Evolutionary conservation across 495 filamentous ascomycete genomes (phyloP), one percentile per base, ranked within the genome.

Genomic region (Annulohypoxylon moriforme): DNA sequence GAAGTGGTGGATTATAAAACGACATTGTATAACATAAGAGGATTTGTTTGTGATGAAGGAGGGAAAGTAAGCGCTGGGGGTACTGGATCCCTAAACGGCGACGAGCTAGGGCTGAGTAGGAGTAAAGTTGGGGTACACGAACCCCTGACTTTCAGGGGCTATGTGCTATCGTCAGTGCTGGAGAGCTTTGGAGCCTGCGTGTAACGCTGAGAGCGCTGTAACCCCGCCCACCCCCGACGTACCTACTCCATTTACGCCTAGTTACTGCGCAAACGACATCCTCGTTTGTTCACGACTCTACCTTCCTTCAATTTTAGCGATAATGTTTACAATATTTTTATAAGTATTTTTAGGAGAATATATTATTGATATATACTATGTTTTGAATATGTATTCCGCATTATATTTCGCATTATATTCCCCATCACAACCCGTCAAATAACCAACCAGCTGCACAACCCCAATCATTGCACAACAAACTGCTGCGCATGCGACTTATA

Each of bases 401-500:
- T n/a, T 14, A 50, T 25, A 27, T 14, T 9, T 47, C 2, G 9
- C 2, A 47, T 0, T 9, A 50, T 13, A 22, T 11, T 11, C 11
- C 13, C 0, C 11, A 40, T 14, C 14, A 29, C 24, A 14, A n/a
- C n/a, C 16, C 0, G 25, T 8, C 20, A 50, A 24, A 29, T 29
- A 14, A 14, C 7, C 18, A 38, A 40, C n/a, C n/a, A n/a, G n/a
- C n/a, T n/a, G n/a, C n/a, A n/a, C n/a, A 2, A 58, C 24, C 14
- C 36, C 49, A 40, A 9, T 71, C 50, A 73, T 75, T 87, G 86
- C 57, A 81, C 72, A 10, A 88, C 86, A 79, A 89, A 89, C 49
- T 72, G 69, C 56, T 79, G 68, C 7, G 58, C 60, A 67, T 89
- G 87, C 27, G 77, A 75, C 78, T 90, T 90, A 65, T 81, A 84